Evolutionary conservation across 2,329 filamentous ascomycete species (phyloP).

Genomic region (Phoma sp.): DNA sequence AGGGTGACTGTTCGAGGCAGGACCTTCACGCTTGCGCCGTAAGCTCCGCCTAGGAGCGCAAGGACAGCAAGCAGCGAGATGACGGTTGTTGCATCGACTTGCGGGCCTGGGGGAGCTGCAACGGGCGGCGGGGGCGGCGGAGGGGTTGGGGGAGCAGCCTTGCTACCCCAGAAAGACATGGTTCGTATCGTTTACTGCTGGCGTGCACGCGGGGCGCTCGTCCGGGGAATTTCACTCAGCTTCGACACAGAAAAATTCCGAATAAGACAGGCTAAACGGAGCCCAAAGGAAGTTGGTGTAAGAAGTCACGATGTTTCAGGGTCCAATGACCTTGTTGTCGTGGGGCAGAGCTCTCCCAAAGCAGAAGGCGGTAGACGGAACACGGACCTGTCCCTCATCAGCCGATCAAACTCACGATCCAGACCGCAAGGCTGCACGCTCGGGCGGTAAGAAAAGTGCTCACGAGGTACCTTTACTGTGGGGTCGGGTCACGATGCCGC

Average conservation of each 20-base stretch:
- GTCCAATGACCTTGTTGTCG: constrained; percentile 29
- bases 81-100: constrained; percentile 58
- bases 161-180: constrained; percentile 35
- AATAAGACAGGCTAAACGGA: constrained; percentile 1
- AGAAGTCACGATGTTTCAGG: constrained; percentile 19
- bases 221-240: constrained; percentile 4
- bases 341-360: constrained; percentile 19
- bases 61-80: constrained; percentile 62
- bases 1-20: constrained; percentile 61
- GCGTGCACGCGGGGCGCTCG: constrained; percentile 9
- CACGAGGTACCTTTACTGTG: constrained; percentile 24
- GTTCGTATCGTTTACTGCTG: constrained; percentile 3
- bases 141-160: constrained; percentile 57
- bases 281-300: constrained; percentile 18
- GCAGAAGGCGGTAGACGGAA: constrained; percentile 34
- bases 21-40: constrained; percentile 54
- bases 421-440: constrained; percentile 31
- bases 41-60: constrained; percentile 60
- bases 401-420: constrained; percentile 38
- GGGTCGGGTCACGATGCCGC: constrained; percentile 14
- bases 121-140: constrained; percentile 63
- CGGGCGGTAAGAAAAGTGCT: constrained; percentile 21
- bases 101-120: constrained; percentile 58
- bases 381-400: constrained; percentile 12
- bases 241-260: not conserved